Percentiles rank a stretch among this genome's conserved stretches.
Evolutionary conservation across 805 yeast species (phyloP).

Genomic region (Myxozyma geophila): DNA sequence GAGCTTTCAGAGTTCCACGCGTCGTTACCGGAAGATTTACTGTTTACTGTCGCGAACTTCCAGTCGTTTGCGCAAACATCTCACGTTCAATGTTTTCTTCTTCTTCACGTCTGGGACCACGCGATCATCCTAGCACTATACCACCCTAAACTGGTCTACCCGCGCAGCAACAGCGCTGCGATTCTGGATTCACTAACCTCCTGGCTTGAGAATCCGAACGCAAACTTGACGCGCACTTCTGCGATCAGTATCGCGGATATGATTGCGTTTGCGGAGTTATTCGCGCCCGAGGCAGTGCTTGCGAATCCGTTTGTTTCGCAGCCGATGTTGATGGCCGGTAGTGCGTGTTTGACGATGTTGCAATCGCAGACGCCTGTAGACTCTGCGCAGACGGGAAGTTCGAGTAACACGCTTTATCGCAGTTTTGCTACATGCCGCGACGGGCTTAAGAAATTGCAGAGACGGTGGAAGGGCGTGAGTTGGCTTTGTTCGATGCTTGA

Average conservation of each 20-base stretch:
- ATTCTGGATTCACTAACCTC: conserved; percentile 15
- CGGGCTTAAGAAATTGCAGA: conserved; percentile 36
- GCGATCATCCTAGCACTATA: conserved; percentile 42
- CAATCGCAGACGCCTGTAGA: conserved; percentile 32
- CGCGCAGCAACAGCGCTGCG: conserved; percentile 37
- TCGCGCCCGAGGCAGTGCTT: conserved; percentile 39
- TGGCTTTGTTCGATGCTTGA: conserved; percentile 41
- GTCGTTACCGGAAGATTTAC: conserved; percentile 38
- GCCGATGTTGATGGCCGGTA: conserved; percentile 42
- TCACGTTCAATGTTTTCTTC: conserved; percentile 40
- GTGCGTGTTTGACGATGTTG: conserved; percentile 39
- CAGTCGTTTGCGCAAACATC: conserved; percentile 38
- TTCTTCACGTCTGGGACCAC: conserved; percentile 41
- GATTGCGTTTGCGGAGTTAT: conserved; percentile 41
- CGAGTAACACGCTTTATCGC: conserved; percentile 28
- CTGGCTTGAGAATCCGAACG: conserved; percentile 34
- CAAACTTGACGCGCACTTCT: conserved; percentile 40
- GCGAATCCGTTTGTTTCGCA: conserved; percentile 41
- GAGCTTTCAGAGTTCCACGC: conserved; percentile 40
- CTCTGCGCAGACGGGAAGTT: conserved; percentile 25
- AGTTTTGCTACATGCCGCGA: conserved; percentile 40
- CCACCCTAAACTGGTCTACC: conserved; percentile 41
- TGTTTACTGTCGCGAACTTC: conserved; percentile 41
- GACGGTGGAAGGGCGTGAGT: conserved; percentile 41
- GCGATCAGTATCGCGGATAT: conserved; percentile 43